phyloP scores from a whole-genome alignment of 1,139 yeast species.

The Groenewaldozyma auringiensis region DNA sequence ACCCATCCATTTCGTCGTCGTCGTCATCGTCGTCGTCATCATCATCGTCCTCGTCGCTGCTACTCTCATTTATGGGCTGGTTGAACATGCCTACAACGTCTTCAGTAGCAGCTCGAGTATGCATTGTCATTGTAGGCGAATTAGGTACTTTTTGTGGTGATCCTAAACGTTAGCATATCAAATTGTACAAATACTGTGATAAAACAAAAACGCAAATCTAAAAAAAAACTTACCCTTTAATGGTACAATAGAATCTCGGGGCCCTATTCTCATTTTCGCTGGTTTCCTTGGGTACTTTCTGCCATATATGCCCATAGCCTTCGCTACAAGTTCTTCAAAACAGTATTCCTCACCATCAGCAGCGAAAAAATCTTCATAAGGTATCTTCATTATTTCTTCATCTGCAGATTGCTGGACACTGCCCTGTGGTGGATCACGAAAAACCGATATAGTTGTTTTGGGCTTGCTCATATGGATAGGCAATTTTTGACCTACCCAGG shows the following conservation, averaged over 20 bases:
- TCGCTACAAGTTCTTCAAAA: conserved; percentile 56
- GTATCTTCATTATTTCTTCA: neutral
- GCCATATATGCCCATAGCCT: conserved; percentile 32
- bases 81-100: conserved; percentile 76
- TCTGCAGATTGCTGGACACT: neutral
- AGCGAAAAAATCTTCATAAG: conserved; percentile 28
- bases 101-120: conserved; percentile 65
- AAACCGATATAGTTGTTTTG: conserved; percentile 36
- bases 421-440: conserved; percentile 28
- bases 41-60: conserved; percentile 11
- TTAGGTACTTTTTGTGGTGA: conserved; percentile 18
- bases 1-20: conserved; percentile 21
- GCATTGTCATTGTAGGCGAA: conserved; percentile 72
- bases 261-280: conserved; percentile 6
- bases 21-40: conserved; percentile 20
- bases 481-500: conserved; percentile 61
- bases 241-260: conserved; percentile 17
- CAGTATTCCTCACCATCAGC: conserved; percentile 45
- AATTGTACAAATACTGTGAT: neutral
- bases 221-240: conserved; percentile 17
- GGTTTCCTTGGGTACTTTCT: conserved; percentile 14
- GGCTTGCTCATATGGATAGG: conserved; percentile 17
- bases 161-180: neutral
- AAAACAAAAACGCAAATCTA: neutral
- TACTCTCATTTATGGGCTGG: conserved; percentile 39